phyloP scores from a whole-genome alignment of 305 asterid species.

The Rubia peregrina region DNA sequence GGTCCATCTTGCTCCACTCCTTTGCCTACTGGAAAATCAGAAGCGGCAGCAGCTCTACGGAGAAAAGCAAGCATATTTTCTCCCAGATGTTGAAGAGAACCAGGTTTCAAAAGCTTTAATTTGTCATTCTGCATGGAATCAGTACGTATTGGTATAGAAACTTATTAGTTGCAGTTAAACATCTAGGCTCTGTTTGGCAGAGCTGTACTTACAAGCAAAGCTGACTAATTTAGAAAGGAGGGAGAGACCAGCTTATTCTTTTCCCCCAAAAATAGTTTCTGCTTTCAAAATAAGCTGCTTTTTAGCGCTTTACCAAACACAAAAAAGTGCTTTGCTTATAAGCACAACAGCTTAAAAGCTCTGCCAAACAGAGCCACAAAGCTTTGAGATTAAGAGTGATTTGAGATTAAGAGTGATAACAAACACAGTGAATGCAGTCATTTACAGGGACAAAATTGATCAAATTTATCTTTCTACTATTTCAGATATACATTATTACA shows the following conservation, averaged over 20 bases:
- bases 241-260: no score
- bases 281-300: no score
- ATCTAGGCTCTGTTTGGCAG: no score
- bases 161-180: not conserved
- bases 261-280: no score
- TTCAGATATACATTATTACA: not conserved
- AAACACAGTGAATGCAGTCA: not conserved
- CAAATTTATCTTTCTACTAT: not conserved
- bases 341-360: no score
- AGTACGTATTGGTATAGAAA: not conserved
- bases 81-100: constrained; percentile 98
- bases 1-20: constrained; percentile 31
- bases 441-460: not conserved
- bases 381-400: no score
- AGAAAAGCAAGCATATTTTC: constrained; percentile 94
- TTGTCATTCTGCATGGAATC: constrained; percentile 70
- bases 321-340: no score
- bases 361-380: no score
- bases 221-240: no score
- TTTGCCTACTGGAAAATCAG: constrained; percentile 55
- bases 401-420: not conserved
- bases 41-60: constrained; percentile 70
- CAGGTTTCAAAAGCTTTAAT: constrained; percentile 72
- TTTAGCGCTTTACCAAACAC: no score
- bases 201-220: no score